Evolutionary conservation across 306 rosid species (phyloP).

Genomic region (Argentina anserina): DNA sequence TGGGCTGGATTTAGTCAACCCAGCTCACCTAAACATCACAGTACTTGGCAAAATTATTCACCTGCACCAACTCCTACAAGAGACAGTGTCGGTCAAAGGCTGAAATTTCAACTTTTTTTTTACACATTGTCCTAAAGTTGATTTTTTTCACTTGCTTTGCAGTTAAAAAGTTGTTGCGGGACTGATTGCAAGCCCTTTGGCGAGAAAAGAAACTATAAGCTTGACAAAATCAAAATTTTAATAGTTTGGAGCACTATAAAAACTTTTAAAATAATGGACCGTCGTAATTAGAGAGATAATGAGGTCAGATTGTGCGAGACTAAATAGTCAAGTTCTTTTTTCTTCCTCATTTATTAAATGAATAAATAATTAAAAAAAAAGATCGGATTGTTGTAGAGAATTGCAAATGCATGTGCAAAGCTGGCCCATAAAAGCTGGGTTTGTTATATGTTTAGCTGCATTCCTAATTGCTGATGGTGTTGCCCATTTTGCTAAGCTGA

Average conservation of each 20-base stretch:
- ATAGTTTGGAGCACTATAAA: too few species aligned
- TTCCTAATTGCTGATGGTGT: not conserved
- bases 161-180: too few species aligned
- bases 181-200: too few species aligned
- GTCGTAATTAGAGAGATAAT: not conserved
- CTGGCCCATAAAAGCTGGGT: conserved; percentile 6
- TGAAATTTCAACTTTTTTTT: not conserved
- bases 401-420: not conserved
- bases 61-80: not conserved
- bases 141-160: too few species aligned
- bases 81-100: not conserved
- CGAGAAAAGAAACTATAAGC: too few species aligned
- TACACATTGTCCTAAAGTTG: not conserved
- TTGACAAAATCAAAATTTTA: too few species aligned
- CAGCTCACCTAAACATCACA: not conserved
- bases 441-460: not conserved
- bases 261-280: not conserved
- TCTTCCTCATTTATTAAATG: too few species aligned
- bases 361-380: too few species aligned
- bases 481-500: not conserved
- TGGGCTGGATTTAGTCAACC: not conserved
- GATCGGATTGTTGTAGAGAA: not conserved
- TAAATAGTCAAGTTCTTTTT: too few species aligned
- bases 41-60: not conserved
- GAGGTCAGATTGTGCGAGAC: too few species aligned